Evolutionary conservation across 164 flowering plant genomes (phyloP).

Genomic region (Taxillus chinensis): DNA sequence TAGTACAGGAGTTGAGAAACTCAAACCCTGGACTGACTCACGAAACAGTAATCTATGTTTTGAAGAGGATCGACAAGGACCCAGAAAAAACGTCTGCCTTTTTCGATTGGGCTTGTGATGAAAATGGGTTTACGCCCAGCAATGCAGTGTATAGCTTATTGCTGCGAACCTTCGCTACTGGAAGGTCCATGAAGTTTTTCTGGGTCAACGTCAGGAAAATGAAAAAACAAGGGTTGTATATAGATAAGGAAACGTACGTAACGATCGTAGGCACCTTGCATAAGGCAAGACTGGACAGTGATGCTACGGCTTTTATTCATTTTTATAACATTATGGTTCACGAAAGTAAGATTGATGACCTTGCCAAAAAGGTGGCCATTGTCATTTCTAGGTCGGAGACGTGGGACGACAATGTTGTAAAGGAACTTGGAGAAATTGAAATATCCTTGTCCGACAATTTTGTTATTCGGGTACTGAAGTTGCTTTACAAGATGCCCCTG

Average conservation of each 20-base stretch:
- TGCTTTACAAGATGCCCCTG: constrained; percentile 35
- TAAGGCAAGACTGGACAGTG: constrained; percentile 35
- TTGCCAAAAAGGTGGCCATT: constrained; percentile 28
- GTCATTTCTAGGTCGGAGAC: constrained; percentile 23
- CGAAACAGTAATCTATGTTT: constrained; percentile 50
- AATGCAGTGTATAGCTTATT: constrained; percentile 39
- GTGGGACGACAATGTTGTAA: constrained; percentile 47
- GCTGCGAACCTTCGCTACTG: constrained; percentile 37
- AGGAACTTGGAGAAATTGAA: constrained; percentile 33
- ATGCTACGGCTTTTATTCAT: constrained; percentile 35
- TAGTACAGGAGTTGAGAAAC: constrained; percentile 31
- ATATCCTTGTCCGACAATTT: constrained; percentile 37
- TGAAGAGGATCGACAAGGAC: constrained; percentile 45
- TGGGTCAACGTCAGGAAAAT: constrained; percentile 50
- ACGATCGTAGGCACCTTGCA: constrained; percentile 28
- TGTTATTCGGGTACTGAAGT: constrained; percentile 50
- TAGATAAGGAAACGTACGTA: constrained; percentile 47
- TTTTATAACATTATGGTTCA: constrained; percentile 35
- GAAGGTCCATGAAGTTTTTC: constrained; percentile 46
- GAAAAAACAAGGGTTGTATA: constrained; percentile 48
- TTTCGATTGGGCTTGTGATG: constrained; percentile 48
- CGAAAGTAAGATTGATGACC: constrained; percentile 31
- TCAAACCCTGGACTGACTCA: constrained; percentile 28
- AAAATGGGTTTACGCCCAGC: constrained; percentile 40
- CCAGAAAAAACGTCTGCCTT: constrained; percentile 42